Evolutionary conservation across 2,329 filamentous ascomycete species (phyloP).

Genomic region (Claviceps digitariae): DNA sequence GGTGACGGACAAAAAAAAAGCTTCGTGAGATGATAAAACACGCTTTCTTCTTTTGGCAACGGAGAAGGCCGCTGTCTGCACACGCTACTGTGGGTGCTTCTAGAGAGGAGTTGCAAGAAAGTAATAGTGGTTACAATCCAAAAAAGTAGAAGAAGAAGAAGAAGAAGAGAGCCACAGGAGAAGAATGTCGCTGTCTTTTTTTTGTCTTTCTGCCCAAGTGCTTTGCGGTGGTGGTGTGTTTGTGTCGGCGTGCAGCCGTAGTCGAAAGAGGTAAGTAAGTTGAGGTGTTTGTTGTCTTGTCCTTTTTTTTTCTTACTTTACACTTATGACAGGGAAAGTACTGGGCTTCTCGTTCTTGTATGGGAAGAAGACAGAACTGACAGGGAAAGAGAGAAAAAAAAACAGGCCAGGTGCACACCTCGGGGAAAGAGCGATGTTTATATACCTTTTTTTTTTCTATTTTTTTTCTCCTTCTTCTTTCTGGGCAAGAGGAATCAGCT

Average conservation of each 20-base stretch:
- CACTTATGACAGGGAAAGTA: no score
- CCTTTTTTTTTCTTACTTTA: not conserved
- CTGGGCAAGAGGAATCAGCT: not conserved
- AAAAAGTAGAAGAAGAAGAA: not conserved
- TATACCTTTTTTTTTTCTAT: not conserved
- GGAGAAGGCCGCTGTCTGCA: not conserved
- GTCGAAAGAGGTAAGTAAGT: not conserved
- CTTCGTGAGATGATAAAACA: not conserved
- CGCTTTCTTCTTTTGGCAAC: not conserved
- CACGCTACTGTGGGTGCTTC: no score
- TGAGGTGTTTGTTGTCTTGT: not conserved
- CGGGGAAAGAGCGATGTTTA: not conserved
- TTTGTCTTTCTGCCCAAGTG: not conserved
- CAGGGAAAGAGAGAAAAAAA: not conserved
- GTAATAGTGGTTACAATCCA: slow-evolving; percentile 2
- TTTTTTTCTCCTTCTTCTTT: not conserved
- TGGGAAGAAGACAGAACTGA: not conserved
- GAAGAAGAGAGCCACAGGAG: not conserved
- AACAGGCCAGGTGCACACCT: not conserved
- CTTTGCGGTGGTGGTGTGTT: not conserved
- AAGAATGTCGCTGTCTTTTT: not conserved
- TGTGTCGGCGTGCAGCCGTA: not conserved
- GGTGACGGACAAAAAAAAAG: no score
- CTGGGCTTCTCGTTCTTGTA: no score
- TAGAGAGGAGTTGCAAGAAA: no score